Evolutionary conservation across 768 basidiomycete genomes (phyloP).

Genomic region (Saitozyma podzolica): DNA sequence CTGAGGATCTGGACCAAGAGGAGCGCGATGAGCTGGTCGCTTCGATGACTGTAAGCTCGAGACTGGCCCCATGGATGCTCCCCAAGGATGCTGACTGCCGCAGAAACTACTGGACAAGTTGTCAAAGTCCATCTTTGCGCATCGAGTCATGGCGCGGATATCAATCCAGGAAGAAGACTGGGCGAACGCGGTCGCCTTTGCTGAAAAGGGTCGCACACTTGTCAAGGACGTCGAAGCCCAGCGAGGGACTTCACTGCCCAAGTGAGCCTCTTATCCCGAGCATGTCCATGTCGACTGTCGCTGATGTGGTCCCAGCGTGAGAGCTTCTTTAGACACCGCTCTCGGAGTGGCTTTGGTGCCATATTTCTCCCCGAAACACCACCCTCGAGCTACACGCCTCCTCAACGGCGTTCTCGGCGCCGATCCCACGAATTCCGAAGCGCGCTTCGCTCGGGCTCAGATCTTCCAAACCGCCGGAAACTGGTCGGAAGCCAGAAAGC

Average conservation of each 20-base stretch:
- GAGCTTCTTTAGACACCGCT: slow-evolving; percentile 64
- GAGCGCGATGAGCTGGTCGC: slow-evolving; percentile 65
- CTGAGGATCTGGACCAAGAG: slow-evolving; percentile 50
- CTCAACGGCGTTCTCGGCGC: slow-evolving; percentile 69
- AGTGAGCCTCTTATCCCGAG: slow-evolving; percentile 53
- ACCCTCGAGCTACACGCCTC: slow-evolving; percentile 70
- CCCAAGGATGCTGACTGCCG: slow-evolving; percentile 7
- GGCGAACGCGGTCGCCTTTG: slow-evolving; percentile 66
- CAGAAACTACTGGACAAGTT: slow-evolving; percentile 49
- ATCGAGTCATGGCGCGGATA: slow-evolving; percentile 65
- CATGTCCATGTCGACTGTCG: background rate
- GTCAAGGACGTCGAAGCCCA: slow-evolving; percentile 61
- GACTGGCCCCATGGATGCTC: slow-evolving; percentile 1
- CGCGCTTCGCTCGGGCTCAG: slow-evolving; percentile 73
- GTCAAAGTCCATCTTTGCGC: slow-evolving; percentile 65
- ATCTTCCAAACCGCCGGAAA: slow-evolving; percentile 65
- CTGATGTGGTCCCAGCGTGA: slow-evolving; percentile 19
- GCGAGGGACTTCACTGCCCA: slow-evolving; percentile 59
- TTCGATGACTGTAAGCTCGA: slow-evolving; percentile 62
- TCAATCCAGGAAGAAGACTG: slow-evolving; percentile 73
- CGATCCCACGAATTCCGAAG: slow-evolving; percentile 65
- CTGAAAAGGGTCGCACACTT: slow-evolving; percentile 69
- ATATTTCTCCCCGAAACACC: slow-evolving; percentile 85
- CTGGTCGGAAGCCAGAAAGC: slow-evolving; percentile 67
- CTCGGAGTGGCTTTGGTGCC: slow-evolving; percentile 79